Conservation (phyloP, 2,329 filamentous ascomycete genomes). For the Alternaria dauci region DNA sequence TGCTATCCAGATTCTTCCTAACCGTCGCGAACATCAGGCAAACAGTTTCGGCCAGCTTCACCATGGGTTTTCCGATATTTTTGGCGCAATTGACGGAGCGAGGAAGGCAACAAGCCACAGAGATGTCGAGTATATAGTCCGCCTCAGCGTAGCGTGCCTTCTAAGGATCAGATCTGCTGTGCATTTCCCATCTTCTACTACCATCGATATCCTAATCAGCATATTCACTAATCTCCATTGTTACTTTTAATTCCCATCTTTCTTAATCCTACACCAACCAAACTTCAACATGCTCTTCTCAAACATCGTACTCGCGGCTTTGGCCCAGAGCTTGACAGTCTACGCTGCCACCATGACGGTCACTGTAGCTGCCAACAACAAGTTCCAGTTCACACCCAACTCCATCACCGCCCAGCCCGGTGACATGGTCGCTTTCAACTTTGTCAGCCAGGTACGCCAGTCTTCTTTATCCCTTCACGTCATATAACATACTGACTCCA, state of each 20-base stretch:
- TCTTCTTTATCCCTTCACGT: background rate
- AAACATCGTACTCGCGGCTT: conserved; percentile 28
- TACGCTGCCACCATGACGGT: conserved; percentile 43
- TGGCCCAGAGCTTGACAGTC: conserved; percentile 35
- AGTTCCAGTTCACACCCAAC: conserved; percentile 42
- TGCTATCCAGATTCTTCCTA: background rate
- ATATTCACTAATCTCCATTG: background rate
- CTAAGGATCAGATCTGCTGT: conserved; percentile 12
- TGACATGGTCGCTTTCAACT: conserved; percentile 41
- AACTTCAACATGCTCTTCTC: conserved; percentile 35
- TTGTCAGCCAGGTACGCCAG: conserved; percentile 28
- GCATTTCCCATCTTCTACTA: conserved; percentile 8
- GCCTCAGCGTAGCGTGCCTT: background rate
- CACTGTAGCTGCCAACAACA: conserved; percentile 43
- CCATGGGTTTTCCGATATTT: background rate
- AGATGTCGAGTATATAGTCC: conserved; percentile 3
- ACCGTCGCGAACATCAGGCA: conserved; percentile 8
- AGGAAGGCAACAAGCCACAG: conserved; percentile 10
- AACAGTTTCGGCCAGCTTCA: conserved; percentile 9
- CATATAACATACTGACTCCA: background rate
- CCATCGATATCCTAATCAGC: background rate
- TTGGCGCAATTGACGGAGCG: background rate
- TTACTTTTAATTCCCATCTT: conserved; percentile 3
- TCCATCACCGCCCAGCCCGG: conserved; percentile 37
- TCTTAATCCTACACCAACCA: background rate